Percentiles rank a stretch among this genome's conserved stretches.
Conservation (phyloP, 345 rosid species). For the Orychophragmus violaceus region DNA sequence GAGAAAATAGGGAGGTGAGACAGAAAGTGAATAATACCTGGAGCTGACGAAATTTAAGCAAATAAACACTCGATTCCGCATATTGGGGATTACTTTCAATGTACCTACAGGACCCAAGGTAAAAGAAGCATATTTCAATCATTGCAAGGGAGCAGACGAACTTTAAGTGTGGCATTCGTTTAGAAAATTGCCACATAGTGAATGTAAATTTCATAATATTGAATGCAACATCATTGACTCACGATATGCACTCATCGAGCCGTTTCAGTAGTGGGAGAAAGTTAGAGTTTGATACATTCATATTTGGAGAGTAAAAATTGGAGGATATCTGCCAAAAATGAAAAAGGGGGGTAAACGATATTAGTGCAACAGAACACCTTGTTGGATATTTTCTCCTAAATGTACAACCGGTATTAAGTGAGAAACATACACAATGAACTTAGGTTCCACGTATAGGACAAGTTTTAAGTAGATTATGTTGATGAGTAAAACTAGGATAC, state of each 20-base stretch:
- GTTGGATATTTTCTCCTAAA: background rate
- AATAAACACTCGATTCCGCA: slow-evolving; percentile 90
- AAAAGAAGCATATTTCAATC: slow-evolving; percentile 3
- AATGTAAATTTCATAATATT: background rate
- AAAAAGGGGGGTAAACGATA: background rate
- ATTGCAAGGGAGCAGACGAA: background rate
- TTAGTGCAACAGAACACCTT: slow-evolving; percentile 9
- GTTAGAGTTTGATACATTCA: slow-evolving; percentile 71
- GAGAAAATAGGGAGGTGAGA: background rate
- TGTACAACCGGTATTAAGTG: background rate
- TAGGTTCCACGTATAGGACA: background rate
- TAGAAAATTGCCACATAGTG: background rate
- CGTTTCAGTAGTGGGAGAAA: slow-evolving; percentile 86
- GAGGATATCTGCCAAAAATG: slow-evolving; percentile 56
- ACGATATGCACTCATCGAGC: slow-evolving; percentile 93
- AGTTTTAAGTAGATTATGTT: background rate
- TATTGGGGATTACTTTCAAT: slow-evolving; percentile 86
- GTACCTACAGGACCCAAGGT: slow-evolving; percentile 42
- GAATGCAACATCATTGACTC: slow-evolving; percentile 35
- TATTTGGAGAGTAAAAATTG: slow-evolving; percentile 77
- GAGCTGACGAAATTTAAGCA: slow-evolving; percentile 94
- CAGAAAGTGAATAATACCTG: slow-evolving; percentile 51
- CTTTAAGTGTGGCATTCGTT: background rate
- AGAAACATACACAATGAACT: slow-evolving; percentile 1
- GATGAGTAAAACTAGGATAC: background rate